Percentiles rank a stretch among this genome's conserved stretches.
These are phyloP conservation scores for Alternaria hordeiaustralica DNA, from an alignment of 2,329 filamentous ascomycete species.

Conservation along the genomic window DNA sequence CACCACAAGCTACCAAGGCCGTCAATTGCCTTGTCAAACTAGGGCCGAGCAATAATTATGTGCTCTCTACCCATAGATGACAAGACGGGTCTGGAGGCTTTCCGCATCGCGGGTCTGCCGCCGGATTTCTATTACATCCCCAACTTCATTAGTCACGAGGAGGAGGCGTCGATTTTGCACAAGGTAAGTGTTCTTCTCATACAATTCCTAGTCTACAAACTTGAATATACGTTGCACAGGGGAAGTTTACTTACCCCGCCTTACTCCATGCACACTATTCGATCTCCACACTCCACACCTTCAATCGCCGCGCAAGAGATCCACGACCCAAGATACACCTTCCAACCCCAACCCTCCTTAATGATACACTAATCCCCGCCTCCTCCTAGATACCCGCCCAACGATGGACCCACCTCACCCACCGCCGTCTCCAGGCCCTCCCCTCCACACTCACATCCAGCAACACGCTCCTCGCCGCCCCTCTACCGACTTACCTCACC, in stretches of 20 bases:
- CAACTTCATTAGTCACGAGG: conserved; percentile 78
- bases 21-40: fast-evolving
- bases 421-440: conserved; percentile 88
- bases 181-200: conserved; percentile 61
- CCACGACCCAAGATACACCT: not conserved
- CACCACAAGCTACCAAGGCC: not conserved
- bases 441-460: conserved; percentile 78
- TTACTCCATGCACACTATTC: not conserved
- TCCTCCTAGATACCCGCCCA: conserved; percentile 58
- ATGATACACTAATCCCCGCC: too few relatives aligned
- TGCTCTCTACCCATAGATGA: not conserved
- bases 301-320: not conserved
- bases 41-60: not conserved
- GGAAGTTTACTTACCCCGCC: not conserved
- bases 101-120: conserved; percentile 63
- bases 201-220: not conserved
- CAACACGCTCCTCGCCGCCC: conserved; percentile 74
- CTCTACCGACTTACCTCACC: conserved; percentile 77
- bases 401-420: conserved; percentile 86
- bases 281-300: not conserved
- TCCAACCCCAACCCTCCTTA: too few relatives aligned
- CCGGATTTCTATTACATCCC: conserved; percentile 81
- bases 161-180: conserved; percentile 73
- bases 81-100: conserved; percentile 15
- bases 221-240: not conserved